phyloP scores from a whole-genome alignment of 768 basidiomycete genomes.

The Daedaleopsis sinensis region DNA sequence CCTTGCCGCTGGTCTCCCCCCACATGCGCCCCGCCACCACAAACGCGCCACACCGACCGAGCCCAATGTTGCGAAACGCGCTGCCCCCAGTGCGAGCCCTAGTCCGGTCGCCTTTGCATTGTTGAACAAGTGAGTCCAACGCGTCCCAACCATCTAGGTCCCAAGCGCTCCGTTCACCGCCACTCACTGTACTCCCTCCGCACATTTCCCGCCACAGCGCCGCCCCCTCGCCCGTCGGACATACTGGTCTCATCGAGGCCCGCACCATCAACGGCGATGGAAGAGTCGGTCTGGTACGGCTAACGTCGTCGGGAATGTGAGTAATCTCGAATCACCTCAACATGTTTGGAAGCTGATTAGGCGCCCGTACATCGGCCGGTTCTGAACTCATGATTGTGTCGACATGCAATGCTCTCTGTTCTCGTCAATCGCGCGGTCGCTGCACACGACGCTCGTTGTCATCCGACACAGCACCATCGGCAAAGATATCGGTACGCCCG shows the following conservation, averaged over 20 bases:
- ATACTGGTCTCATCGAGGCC: conserved; percentile 12
- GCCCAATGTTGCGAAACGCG: conserved; percentile 10
- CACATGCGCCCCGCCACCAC: conserved; percentile 13
- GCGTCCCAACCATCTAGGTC: not conserved
- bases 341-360: conserved; percentile 1
- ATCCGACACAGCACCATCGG: conserved; percentile 1
- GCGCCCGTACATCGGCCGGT: conserved; percentile 9
- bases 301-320: conserved; percentile 19
- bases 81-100: conserved; percentile 13
- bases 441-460: not conserved
- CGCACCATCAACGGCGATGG: conserved; percentile 2
- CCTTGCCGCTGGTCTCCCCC: conserved; percentile 21
- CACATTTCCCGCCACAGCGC: not conserved
- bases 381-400: not conserved
- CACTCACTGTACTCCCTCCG: not conserved
- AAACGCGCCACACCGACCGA: conserved; percentile 13
- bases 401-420: not conserved
- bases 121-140: conserved; percentile 3
- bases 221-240: conserved; percentile 2
- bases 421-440: too few species aligned
- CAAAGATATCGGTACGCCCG: not conserved
- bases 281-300: conserved; percentile 11
- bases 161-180: not conserved
- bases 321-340: conserved; percentile 1
- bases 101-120: conserved; percentile 4